A percentile compares a stretch with the other conserved stretches of the same genome.
Conservation (phyloP, 164 flowering plant species). For the Berberis thunbergii region DNA sequence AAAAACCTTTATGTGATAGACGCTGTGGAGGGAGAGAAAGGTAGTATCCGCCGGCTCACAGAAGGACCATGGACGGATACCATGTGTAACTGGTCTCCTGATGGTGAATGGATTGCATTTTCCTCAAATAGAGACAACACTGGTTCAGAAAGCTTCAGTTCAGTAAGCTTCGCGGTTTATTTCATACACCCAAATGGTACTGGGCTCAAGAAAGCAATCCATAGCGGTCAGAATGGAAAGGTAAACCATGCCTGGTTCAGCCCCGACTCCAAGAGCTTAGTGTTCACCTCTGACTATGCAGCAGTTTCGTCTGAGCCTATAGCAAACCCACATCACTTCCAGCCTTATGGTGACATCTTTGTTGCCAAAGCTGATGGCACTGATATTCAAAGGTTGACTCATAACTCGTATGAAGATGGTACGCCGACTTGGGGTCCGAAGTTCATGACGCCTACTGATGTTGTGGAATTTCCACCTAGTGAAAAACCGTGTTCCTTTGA, state of each 20-base stretch:
- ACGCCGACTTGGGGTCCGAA: slow-evolving; percentile 74
- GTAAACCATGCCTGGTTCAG: slow-evolving; percentile 83
- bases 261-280: slow-evolving; percentile 60
- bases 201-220: slow-evolving; percentile 50
- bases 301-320: slow-evolving; percentile 87
- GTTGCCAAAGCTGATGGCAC: slow-evolving; percentile 55
- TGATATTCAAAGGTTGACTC: slow-evolving; percentile 52
- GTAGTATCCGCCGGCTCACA: slow-evolving; percentile 46
- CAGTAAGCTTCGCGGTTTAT: slow-evolving; percentile 33
- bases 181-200: slow-evolving; percentile 76
- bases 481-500: slow-evolving; percentile 45
- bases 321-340: slow-evolving; percentile 72
- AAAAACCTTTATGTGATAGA: slow-evolving; percentile 89
- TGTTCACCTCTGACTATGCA: slow-evolving; percentile 67
- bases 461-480: slow-evolving; percentile 19
- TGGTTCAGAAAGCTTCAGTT: slow-evolving; percentile 36
- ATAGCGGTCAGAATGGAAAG: slow-evolving; percentile 57
- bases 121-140: slow-evolving; percentile 69
- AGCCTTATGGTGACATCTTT: slow-evolving; percentile 85
- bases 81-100: slow-evolving; percentile 90
- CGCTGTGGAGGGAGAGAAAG: slow-evolving; percentile 58
- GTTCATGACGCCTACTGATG: slow-evolving; percentile 37
- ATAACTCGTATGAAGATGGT: slow-evolving; percentile 81
- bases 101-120: slow-evolving; percentile 85
- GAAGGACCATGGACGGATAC: slow-evolving; percentile 92